Evolutionary conservation across 2,329 filamentous ascomycete genomes (phyloP), one percentile per base, ranked within the genome.

Genomic region (Raffaelea ambrosiae): DNA sequence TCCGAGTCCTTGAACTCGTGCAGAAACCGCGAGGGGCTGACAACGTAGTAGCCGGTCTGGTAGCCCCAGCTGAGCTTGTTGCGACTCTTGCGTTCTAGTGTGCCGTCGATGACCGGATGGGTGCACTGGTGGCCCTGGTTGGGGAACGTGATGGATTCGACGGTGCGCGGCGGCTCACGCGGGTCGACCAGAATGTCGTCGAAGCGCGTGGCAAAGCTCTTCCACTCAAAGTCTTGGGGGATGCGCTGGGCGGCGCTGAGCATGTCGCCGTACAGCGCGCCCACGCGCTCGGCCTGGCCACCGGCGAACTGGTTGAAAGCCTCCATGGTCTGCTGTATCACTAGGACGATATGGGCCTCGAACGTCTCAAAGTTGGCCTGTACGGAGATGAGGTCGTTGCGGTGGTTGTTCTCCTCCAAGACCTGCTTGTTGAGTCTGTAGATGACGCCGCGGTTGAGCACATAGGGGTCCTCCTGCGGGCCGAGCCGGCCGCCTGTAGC

Each of bases 1-100:
- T 97, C 91, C 61, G 87, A 85, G 60, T 94, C 89, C 69, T 95
- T 95, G 75, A 95, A 98, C 66, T 96, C 90, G 69, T 98, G 93
- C 50, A 98, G 70, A 68, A 84, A 98, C 60, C 87, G 88, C 49
- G 86, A 79, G 0, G 88, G 86, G 0, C 89, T 95, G 43, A 97
- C 81, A 48, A 93, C 91, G 62, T 95, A 98, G 73, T 94, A 95
- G 48, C 79, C 81, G 0, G 86, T 79, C 53, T 81, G 83, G 66
- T 87, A 93, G 50, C 85, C 84, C 67, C 84, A 80, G 19, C 77
- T 77, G 29, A 88, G 79, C 67, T 95, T 83, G 65, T 95, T 86
- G 57, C 89, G 86, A 52, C 85, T 88, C 70, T 95, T 97, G 61
- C 88, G 84, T 71, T 96, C 88, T 43, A 98, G 76, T 0, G 80